Base-by-base conservation (phyloP, 2,329 filamentous ascomycete species). In the Diaporthe citri region DNA sequence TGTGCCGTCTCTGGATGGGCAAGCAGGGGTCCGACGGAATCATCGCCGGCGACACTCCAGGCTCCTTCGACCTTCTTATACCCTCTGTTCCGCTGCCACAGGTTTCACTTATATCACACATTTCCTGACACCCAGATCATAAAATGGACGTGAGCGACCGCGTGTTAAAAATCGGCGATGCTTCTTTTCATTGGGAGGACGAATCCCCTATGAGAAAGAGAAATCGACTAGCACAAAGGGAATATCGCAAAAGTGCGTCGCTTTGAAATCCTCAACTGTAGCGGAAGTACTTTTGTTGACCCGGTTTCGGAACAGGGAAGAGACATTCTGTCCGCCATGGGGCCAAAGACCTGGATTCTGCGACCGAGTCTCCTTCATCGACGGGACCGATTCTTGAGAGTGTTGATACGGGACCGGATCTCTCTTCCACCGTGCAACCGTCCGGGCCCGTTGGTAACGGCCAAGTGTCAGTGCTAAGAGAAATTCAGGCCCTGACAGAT, bases 191-290 rank as follows among this genome's bases (percentile, higher is more conserved):
- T 28, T 52, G 64, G 64, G 64, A 67, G 46, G 64, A 67, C 22
- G 64, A 67, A 15, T 39, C 43, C 4, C 64, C 64, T 6, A 67
- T 17, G 64, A 67, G n/a, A n/a, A 67, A 39, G 64, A 67, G 64
- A 67, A 67, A 67, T 25, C 64, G 64, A 12, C 28, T 67, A 31
- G 64, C 64, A 4, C 64, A 67, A 52, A 36, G 64, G 34, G 64
- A 67, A 28, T 67, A 67, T 36, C 64, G 46, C 31, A 67, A 28
- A 41, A 39, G 64, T 67, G 64, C n/a, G 46, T 20, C 64, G 2
- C 6, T 6, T 20, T 10, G 22, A 13, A 13, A 1, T 15, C 5
- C 9, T 36, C 43, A 34, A 25, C 22, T 28, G 31, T 10, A 36
- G 13, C 1, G 10, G 46, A 25, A 2, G 13, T 39, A 12, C 3